phyloP scores from a whole-genome alignment of 306 rosid genomes.

The Acacia melanoxylon region DNA sequence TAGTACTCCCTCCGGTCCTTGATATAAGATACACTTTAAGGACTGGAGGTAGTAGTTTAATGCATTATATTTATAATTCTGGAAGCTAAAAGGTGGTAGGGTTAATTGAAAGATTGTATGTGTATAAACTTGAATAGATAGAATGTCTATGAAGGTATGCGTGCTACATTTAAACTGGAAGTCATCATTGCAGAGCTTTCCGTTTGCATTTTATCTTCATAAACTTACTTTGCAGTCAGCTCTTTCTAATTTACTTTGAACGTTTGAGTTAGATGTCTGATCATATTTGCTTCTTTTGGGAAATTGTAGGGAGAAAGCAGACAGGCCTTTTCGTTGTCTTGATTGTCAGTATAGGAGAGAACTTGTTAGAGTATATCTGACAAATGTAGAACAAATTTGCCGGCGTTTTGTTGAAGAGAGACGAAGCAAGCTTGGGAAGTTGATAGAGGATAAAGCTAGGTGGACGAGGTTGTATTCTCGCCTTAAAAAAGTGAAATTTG shows the following conservation, averaged over 20 bases:
- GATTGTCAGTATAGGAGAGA: conserved; percentile 99
- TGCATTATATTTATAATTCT: background rate
- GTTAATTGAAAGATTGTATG: background rate
- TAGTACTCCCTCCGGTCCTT: background rate
- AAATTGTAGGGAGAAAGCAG: conserved; percentile 82
- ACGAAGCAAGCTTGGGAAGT: conserved; percentile 84
- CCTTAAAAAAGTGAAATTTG: background rate
- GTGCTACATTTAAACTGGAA: background rate
- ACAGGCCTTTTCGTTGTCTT: conserved; percentile 97
- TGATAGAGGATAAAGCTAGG: conserved; percentile 94
- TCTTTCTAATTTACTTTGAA: conserved; percentile 12
- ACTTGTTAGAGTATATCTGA: conserved; percentile 97
- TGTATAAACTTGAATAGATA: background rate
- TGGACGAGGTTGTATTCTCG: conserved; percentile 71
- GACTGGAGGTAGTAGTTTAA: background rate
- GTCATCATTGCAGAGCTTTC: background rate
- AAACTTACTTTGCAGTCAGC: conserved; percentile 7
- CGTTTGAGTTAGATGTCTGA: conserved; percentile 26
- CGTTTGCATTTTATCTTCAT: background rate
- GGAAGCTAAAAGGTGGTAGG: background rate
- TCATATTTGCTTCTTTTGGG: conserved; percentile 29
- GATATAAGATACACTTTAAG: no score
- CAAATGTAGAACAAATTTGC: conserved; percentile 97
- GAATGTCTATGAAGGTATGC: background rate
- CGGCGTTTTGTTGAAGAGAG: conserved; percentile 98